These are phyloP conservation scores for Monosporascus sp. DNA, from an alignment of 2,329 filamentous ascomycete species.

Conservation along the genomic window DNA sequence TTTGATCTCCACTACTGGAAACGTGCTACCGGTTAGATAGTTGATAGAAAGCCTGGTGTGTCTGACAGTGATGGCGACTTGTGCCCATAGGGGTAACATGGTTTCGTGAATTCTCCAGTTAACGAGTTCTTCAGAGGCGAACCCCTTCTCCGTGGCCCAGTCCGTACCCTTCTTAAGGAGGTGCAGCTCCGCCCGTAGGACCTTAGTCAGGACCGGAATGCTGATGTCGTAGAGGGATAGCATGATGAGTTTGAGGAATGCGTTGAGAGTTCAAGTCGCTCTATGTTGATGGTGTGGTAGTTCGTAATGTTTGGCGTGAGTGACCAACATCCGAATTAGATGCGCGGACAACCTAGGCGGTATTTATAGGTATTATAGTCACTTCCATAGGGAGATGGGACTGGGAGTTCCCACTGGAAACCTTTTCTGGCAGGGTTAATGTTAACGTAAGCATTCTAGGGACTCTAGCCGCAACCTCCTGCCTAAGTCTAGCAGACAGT, in stretches of 20 bases:
- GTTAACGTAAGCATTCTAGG: no score
- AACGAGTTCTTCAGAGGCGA: slow-evolving; percentile 18
- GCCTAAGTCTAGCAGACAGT: no score
- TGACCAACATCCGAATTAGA: no score
- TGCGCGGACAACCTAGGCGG: no score
- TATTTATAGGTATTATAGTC: no score
- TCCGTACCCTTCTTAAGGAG: slow-evolving; percentile 34
- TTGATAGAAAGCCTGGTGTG: slow-evolving; percentile 25
- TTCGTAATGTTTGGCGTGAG: no score
- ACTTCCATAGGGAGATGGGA: no score
- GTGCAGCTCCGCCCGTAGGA: slow-evolving; percentile 25
- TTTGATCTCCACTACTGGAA: slow-evolving; percentile 17
- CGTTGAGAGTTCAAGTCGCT: not conserved
- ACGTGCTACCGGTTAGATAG: slow-evolving; percentile 29
- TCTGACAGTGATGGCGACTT: slow-evolving; percentile 26
- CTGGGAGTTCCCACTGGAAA: no score
- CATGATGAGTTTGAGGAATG: slow-evolving; percentile 14
- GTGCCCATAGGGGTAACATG: slow-evolving; percentile 40
- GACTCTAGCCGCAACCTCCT: no score
- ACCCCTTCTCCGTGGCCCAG: slow-evolving; percentile 24
- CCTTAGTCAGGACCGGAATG: slow-evolving; percentile 26
- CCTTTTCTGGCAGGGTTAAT: no score
- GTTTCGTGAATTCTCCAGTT: slow-evolving; percentile 31
- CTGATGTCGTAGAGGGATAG: slow-evolving; percentile 36
- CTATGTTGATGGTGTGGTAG: no score